These are phyloP conservation scores for Nematocida ironsii DNA, from an alignment of 371 early-diverging fungal genomes.

Conservation along the genomic window DNA sequence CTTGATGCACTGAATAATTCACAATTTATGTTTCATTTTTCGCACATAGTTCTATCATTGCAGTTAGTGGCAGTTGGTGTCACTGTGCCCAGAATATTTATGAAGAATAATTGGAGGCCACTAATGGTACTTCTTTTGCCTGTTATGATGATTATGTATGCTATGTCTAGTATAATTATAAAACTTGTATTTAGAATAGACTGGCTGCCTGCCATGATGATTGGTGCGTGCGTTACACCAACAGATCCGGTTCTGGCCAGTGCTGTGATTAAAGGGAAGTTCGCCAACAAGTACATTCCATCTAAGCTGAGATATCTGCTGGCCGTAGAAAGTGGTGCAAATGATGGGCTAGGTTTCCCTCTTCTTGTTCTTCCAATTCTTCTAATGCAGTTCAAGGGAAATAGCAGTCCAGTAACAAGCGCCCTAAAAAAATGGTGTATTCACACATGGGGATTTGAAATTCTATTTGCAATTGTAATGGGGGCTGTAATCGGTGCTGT, in stretches of 20 bases:
- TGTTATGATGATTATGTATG: conserved; percentile 80
- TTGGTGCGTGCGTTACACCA: conserved; percentile 83
- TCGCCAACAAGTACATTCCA: conserved; percentile 83
- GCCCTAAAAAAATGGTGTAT: conserved; percentile 56
- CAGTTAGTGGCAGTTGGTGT: conserved; percentile 70
- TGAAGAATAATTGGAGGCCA: conserved; percentile 71
- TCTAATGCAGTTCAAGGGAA: conserved; percentile 61
- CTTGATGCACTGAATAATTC: conserved; percentile 47
- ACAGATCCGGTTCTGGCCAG: conserved; percentile 91
- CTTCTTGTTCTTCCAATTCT: conserved; percentile 73
- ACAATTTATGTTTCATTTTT: conserved; percentile 64
- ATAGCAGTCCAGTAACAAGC: not conserved
- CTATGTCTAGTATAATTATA: conserved; percentile 74
- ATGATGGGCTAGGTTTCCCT: conserved; percentile 78
- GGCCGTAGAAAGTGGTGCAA: conserved; percentile 74
- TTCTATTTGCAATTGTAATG: conserved; percentile 75
- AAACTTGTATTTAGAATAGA: conserved; percentile 70
- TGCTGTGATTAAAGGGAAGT: conserved; percentile 83
- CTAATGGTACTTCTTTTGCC: conserved; percentile 77
- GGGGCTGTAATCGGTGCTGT: conserved; percentile 77
- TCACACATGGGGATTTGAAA: conserved; percentile 62
- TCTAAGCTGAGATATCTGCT: conserved; percentile 76
- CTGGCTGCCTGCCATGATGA: conserved; percentile 66
- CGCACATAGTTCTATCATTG: conserved; percentile 67
- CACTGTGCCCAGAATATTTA: conserved; percentile 63